Percentiles rank a stretch among this genome's conserved stretches.
phyloP scores from a whole-genome alignment of 176 grass and related monocot species.

The Tuctoria greenei region DNA sequence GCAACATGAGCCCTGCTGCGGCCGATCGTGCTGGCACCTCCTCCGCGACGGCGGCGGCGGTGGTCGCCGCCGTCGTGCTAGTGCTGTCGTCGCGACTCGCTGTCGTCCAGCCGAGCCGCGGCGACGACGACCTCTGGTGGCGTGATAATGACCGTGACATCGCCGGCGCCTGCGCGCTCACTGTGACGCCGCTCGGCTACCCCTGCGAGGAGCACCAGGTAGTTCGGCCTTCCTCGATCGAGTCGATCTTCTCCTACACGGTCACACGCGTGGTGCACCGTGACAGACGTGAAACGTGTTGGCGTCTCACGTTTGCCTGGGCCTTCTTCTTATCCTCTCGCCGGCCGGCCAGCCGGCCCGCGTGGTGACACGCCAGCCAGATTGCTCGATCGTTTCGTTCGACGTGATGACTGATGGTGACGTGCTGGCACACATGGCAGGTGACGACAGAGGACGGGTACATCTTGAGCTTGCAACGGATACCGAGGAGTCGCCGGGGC shows the following conservation, averaged over 20 bases:
- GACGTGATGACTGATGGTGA: not conserved
- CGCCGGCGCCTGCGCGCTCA: conserved; percentile 41
- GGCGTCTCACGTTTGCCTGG: not conserved
- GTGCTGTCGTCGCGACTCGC: conserved; percentile 1
- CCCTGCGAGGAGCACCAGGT: conserved; percentile 80
- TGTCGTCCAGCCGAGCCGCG: not conserved
- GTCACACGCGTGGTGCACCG: not conserved
- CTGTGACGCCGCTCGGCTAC: conserved; percentile 59
- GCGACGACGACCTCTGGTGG: not conserved
- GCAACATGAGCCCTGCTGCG: not conserved
- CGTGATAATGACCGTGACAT: not conserved
- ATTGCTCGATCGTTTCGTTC: not conserved
- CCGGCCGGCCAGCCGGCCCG: no score
- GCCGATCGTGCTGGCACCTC: not conserved
- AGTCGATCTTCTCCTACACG: not conserved
- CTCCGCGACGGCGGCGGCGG: not conserved
- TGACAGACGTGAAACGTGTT: not conserved
- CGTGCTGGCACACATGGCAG: conserved; percentile 12
- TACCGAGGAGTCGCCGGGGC: conserved; percentile 42
- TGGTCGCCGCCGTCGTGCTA: not conserved
- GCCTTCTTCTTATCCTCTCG: not conserved
- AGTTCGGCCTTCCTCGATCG: no score
- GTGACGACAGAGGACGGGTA: conserved; percentile 78
- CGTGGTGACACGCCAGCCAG: not conserved
- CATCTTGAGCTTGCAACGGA: conserved; percentile 70